Evolutionary conservation across 2,329 filamentous ascomycete species (phyloP), one percentile per base, ranked within the genome.

Genomic region (Alternaria dauci): DNA sequence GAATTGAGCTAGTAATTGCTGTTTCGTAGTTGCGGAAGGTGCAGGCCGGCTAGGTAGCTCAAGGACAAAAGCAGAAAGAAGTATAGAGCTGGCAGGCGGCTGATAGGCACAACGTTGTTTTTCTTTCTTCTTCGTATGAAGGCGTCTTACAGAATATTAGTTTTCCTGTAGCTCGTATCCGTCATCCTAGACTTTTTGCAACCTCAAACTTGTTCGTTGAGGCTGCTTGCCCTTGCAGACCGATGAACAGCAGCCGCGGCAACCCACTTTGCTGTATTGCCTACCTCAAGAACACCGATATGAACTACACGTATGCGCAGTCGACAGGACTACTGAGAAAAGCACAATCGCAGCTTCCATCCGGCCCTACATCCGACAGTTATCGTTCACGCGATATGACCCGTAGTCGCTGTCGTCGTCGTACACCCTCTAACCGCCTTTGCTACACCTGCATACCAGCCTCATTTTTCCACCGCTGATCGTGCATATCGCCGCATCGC

Each of bases 361-460:
- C 32, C 4, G 46, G 20, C 23, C 23, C 20, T 50, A 50, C 30
- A 50, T 20, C 46, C 32, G 23, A 38, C 46, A 5, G 20, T 18
- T 7, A 2, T 20, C 20, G 20, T 32, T n/a, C 46, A 50, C 20
- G 46, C 46, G 46, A 50, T 5, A 36, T 18, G 30, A 50, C 46
- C 46, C 30, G 30, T 36, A 3, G 46, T 36, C 30, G 46, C 32
- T 2, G 20, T 36, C 46, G 46, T 36, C 5, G 20, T 36, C 46
- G 30, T 36, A 16, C 16, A 36, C 46, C 32, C 25, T 36, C 20
- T 58, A 39, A 47, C 42, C 42, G 23, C 14, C 54, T 39, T 56
- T 41, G 50, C 48, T 58, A 47, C 39, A 58, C 55, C 50, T 58
- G 55, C 55, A 58, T 28, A 38, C 14, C 41, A 53, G 41, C 41